Evolutionary conservation across 192 early-diverging fungal genomes (phyloP).

Genomic region (Lobosporangium transversale): DNA sequence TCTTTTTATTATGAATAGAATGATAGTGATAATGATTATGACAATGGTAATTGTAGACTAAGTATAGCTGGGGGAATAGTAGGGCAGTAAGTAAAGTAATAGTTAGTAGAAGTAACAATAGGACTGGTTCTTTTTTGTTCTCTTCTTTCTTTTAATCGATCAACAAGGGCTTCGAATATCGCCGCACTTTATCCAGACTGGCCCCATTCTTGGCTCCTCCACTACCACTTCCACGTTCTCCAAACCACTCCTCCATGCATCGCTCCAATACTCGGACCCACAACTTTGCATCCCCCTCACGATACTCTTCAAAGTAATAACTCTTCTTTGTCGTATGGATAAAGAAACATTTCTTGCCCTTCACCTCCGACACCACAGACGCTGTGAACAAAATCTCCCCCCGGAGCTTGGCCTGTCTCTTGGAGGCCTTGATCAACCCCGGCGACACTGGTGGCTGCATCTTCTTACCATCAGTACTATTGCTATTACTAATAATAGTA

Average conservation of each 20-base stretch:
- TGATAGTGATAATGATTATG: too few relatives aligned
- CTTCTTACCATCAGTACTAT: background rate
- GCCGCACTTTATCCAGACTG: background rate
- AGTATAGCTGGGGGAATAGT: too few relatives aligned
- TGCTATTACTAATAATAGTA: background rate
- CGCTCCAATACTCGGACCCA: slow-evolving; percentile 58
- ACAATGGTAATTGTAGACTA: too few relatives aligned
- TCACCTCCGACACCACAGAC: slow-evolving; percentile 65
- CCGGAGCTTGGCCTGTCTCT: slow-evolving; percentile 59
- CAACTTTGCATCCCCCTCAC: slow-evolving; percentile 57
- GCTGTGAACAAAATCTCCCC: slow-evolving; percentile 72
- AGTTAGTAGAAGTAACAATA: too few relatives aligned
- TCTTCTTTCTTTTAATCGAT: too few relatives aligned
- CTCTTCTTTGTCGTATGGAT: slow-evolving; percentile 71
- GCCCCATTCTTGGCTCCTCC: background rate
- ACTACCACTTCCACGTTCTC: slow-evolving; percentile 2
- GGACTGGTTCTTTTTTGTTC: background rate
- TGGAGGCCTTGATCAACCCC: slow-evolving; percentile 29
- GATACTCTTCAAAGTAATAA: slow-evolving; percentile 66
- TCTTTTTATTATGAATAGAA: too few relatives aligned
- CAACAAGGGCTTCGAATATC: background rate
- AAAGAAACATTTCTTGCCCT: slow-evolving; percentile 68
- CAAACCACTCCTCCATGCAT: slow-evolving; percentile 59
- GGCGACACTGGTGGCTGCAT: slow-evolving; percentile 11
- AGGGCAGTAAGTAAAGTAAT: too few relatives aligned